Conservation (phyloP, 2,329 filamentous ascomycete species). For the Colletotrichum sp. region DNA sequence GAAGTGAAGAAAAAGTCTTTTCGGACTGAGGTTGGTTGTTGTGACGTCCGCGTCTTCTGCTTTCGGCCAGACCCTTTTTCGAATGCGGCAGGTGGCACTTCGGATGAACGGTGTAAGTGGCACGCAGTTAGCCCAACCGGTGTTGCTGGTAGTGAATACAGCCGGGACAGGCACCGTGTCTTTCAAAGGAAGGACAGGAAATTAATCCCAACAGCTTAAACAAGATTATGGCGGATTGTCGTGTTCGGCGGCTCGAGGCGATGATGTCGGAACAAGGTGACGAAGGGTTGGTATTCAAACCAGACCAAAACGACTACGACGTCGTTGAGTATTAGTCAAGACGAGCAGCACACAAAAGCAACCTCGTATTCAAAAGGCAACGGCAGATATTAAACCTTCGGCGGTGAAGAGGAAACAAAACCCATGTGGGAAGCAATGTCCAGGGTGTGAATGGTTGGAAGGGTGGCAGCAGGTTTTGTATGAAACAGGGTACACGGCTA, state of each 20-base stretch:
- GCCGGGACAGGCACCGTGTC: neutral
- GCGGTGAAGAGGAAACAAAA: constrained; percentile 10
- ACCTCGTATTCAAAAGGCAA: neutral
- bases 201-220: neutral
- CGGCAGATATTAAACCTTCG: neutral
- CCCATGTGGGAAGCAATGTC: neutral
- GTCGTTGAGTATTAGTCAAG: neutral
- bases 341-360: neutral
- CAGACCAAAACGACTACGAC: neutral
- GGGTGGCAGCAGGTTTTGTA: constrained; percentile 17
- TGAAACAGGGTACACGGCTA: constrained; percentile 22
- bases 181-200: neutral
- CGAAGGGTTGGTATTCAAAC: neutral
- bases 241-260: neutral
- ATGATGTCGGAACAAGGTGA: neutral
- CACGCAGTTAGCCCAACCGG: neutral
- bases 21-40: neutral
- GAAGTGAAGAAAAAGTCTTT: neutral
- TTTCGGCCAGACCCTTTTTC: neutral
- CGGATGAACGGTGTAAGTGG: constrained; percentile 10
- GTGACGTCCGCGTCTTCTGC: neutral
- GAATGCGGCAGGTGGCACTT: constrained; percentile 5
- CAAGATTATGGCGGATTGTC: neutral
- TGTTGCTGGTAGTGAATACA: neutral
- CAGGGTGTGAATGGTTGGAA: neutral